Evolutionary conservation across 2,329 filamentous ascomycete genomes (phyloP), one percentile per base, ranked within the genome.

Genomic region (Stagonosporopsis rhizophila): DNA sequence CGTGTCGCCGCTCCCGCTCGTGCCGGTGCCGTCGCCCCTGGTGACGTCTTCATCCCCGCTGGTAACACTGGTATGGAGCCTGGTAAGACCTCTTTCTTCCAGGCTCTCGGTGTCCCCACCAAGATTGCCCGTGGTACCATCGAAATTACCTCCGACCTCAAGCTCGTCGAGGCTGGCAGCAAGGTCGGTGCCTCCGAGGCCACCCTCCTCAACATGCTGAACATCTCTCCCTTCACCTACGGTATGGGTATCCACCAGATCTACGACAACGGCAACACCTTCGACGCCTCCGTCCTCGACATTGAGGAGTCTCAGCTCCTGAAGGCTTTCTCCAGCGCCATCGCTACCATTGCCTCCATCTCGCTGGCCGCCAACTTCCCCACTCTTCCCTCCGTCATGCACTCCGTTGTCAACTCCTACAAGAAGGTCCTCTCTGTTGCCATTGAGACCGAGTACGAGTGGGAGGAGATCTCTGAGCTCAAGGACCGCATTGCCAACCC

Each of bases 51-150:
- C 85, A 81, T 99, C 71, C 95, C 95, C 70, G 95, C 93, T 73
- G 95, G 95, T 83, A 99, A 99, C 90, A 99, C 95, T 77, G 95
- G 95, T 85, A 99, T 99, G 95, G 95, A 99, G 83, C 96, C 95
- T 79, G 96, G 96, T 82, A 99, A 99, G 91, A 99, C 95, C 78
- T 98, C 95, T 79, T 99, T 99, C 92, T 99, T 99, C 93, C 95
- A 99, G 89, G 95, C 95, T 77, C 95, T 99, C 83, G 94, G 94
- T 92, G 92, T 99, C 80, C 95, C 95, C 79, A 99, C 95, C 88
- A 99, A 99, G 92, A 99, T 99, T 84, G 95, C 95, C 80, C 95
- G 95, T 96, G 96, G 95, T 96, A 99, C 95, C 84, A 99, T 99
- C 84, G 95, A 99, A 91, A 99, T 99, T 79, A 97, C 93, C 66